These are phyloP conservation scores for Tricholoma sp. DNA, from an alignment of 768 basidiomycete genomes.

Conservation along the genomic window DNA sequence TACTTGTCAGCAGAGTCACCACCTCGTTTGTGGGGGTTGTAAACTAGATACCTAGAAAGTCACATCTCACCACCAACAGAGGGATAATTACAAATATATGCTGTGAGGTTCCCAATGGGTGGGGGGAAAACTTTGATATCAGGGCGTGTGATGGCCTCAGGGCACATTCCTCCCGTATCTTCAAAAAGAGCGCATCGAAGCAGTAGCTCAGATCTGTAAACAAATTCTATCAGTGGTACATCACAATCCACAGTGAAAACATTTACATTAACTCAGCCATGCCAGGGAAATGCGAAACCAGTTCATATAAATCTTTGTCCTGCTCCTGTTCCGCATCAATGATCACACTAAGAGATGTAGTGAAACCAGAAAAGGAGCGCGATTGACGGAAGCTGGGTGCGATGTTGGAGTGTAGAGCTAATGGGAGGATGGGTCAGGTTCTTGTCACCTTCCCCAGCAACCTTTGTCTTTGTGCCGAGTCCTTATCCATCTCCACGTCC, in stretches of 20 bases:
- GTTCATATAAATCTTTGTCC: constrained; percentile 26
- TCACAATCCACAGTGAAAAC: background rate
- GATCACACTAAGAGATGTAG: constrained; percentile 7
- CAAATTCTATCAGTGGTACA: background rate
- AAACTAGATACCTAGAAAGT: constrained; percentile 74
- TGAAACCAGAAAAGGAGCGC: constrained; percentile 14
- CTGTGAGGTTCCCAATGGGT: constrained; percentile 87
- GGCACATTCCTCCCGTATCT: constrained; percentile 94
- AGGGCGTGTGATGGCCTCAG: constrained; percentile 90
- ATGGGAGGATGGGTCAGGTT: background rate
- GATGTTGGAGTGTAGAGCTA: background rate
- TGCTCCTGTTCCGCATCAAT: constrained; percentile 1
- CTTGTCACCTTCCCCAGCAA: background rate
- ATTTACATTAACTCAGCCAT: constrained; percentile 88
- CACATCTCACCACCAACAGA: background rate
- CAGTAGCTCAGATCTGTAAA: constrained; percentile 65
- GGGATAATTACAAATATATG: constrained; percentile 72
- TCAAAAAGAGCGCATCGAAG: constrained; percentile 92
- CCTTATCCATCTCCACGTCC: constrained; percentile 1
- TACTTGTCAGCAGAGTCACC: no score
- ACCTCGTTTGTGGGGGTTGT: constrained; percentile 94
- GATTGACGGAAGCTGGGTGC: constrained; percentile 9
- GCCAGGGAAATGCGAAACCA: constrained; percentile 93
- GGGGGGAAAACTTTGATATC: constrained; percentile 96
- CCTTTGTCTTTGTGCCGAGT: background rate